These are phyloP conservation scores for Porphyrellus sp. DNA, from an alignment of 1,284 basidiomycete species.

Conservation along the genomic window DNA sequence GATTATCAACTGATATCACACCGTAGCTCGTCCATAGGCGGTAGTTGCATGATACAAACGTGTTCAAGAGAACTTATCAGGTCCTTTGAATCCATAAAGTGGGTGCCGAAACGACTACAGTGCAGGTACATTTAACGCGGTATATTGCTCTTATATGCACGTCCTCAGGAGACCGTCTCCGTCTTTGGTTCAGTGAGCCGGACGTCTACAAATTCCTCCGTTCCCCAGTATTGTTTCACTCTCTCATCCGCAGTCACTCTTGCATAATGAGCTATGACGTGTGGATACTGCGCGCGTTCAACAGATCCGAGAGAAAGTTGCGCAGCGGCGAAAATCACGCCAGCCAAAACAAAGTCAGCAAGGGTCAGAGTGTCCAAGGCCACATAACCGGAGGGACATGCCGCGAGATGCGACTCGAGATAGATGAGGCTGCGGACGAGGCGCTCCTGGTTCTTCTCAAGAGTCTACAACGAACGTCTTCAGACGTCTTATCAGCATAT, in stretches of 20 bases:
- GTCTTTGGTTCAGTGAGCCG: constrained; percentile 9
- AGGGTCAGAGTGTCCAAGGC: constrained; percentile 58
- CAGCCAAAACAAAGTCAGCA: constrained; percentile 54
- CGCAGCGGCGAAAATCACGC: constrained; percentile 34
- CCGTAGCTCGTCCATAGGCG: too few relatives aligned
- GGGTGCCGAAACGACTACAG: too few relatives aligned
- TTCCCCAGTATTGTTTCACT: constrained; percentile 33
- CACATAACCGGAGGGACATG: constrained; percentile 41
- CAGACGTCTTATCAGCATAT: neutral
- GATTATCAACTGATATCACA: too few relatives aligned
- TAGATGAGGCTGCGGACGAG: constrained; percentile 29
- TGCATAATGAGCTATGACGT: constrained; percentile 49
- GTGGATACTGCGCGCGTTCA: constrained; percentile 41
- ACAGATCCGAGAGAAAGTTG: constrained; percentile 39
- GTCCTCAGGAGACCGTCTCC: neutral
- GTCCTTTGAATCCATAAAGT: too few relatives aligned
- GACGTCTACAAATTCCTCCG: constrained; percentile 13
- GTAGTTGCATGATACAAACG: too few relatives aligned
- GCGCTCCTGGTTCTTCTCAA: constrained; percentile 14
- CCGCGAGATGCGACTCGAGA: constrained; percentile 51
- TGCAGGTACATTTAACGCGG: neutral
- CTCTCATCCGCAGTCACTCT: constrained; percentile 49
- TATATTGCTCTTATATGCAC: neutral
- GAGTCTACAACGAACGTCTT: neutral
- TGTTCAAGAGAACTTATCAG: too few relatives aligned